Conservation (phyloP, 2,329 filamentous ascomycete genomes). For the Endocalyx cinctus region DNA sequence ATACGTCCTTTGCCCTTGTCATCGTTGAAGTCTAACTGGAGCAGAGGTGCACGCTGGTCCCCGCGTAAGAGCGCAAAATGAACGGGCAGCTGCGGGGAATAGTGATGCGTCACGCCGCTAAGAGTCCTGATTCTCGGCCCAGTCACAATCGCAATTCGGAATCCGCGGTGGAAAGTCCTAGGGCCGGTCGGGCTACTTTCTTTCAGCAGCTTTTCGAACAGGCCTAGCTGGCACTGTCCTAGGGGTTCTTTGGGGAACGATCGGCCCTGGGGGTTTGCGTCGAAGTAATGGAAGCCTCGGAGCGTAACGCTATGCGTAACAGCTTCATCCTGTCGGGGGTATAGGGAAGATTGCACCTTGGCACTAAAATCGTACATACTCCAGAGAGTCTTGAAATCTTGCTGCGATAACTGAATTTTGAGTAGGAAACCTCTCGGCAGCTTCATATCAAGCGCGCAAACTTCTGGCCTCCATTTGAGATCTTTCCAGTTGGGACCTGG, state of each 20-base stretch:
- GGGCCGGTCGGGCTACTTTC: constrained; percentile 69
- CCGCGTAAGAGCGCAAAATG: constrained; percentile 73
- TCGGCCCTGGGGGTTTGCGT: constrained; percentile 62
- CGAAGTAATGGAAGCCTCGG: constrained; percentile 75
- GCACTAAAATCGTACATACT: constrained; percentile 81
- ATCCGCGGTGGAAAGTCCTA: constrained; percentile 72
- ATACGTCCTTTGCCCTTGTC: constrained; percentile 63
- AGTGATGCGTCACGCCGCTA: constrained; percentile 68
- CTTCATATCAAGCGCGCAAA: constrained; percentile 60
- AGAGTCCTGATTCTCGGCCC: constrained; percentile 72
- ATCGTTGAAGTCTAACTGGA: constrained; percentile 68
- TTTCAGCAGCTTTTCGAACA: constrained; percentile 69
- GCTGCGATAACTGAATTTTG: constrained; percentile 64
- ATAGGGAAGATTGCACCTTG: constrained; percentile 68
- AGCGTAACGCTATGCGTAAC: constrained; percentile 66
- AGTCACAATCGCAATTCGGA: constrained; percentile 73
- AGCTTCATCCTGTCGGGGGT: constrained; percentile 64
- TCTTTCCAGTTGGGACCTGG: constrained; percentile 75
- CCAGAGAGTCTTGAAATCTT: constrained; percentile 76
- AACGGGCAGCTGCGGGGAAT: constrained; percentile 62
- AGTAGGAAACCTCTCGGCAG: constrained; percentile 74
- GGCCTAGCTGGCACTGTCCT: constrained; percentile 62
- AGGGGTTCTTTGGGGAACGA: constrained; percentile 74
- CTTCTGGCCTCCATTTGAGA: constrained; percentile 70
- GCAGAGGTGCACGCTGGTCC: constrained; percentile 64